A percentile compares a stretch with the other conserved stretches of the same genome.
phyloP scores from a whole-genome alignment of 2,329 filamentous ascomycete species.

The Sporothrix luriei region DNA sequence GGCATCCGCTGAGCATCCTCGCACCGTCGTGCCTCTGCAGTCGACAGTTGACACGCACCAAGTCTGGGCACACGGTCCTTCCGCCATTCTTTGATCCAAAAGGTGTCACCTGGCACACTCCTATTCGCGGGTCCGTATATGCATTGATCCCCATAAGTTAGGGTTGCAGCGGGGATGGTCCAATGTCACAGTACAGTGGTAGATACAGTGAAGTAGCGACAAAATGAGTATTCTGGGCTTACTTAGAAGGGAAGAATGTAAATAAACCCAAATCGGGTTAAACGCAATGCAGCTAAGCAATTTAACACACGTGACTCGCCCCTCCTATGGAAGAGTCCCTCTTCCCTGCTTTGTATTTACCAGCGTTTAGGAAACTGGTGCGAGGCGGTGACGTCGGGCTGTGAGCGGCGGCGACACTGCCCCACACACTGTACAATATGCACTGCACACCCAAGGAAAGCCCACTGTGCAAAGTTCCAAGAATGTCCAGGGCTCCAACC shows the following conservation, averaged over 20 bases:
- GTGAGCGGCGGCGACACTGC: conserved; percentile 10
- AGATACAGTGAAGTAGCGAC: background rate
- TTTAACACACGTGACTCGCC: background rate
- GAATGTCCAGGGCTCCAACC: background rate
- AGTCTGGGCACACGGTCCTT: too few relatives aligned
- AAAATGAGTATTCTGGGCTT: background rate
- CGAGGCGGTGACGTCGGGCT: conserved; percentile 21
- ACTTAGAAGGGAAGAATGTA: background rate
- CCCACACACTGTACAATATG: background rate
- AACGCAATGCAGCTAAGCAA: conserved; percentile 17
- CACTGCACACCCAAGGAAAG: too few relatives aligned
- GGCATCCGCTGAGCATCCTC: too few relatives aligned
- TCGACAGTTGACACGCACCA: too few relatives aligned
- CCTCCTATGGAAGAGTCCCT: too few relatives aligned
- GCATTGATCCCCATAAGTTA: background rate
- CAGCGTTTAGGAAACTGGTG: conserved; percentile 1
- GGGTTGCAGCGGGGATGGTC: background rate
- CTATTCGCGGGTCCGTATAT: background rate
- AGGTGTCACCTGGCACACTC: background rate
- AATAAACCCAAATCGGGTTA: conserved; percentile 3
- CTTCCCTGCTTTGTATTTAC: conserved; percentile 8
- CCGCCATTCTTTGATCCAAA: background rate
- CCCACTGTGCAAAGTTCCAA: background rate
- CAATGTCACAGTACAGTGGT: background rate
- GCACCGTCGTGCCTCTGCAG: too few relatives aligned